Evolutionary conservation across 2,329 filamentous ascomycete genomes (phyloP), one percentile per base, ranked within the genome.

Genomic region (Calonectria leucothoes): DNA sequence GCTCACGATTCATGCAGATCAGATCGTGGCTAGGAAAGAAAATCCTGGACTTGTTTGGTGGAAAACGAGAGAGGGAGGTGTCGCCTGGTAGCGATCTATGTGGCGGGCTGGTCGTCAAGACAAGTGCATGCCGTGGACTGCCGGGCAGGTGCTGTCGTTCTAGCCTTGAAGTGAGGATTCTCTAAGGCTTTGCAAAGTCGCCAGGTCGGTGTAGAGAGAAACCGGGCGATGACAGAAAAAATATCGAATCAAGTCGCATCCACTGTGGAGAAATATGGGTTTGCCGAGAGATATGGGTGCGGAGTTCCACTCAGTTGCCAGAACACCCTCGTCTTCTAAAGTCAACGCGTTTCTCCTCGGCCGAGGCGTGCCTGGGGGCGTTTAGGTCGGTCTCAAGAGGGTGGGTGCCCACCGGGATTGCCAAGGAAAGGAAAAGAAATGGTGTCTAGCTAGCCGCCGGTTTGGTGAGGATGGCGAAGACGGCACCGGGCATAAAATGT

Each of bases 201-300:
- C 55, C 33, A 61, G 55, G 55, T 61, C 55, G 55, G 55, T 61
- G 55, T 39, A 61, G 55, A 61, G 55, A 25, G 33, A 61, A 61
- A 61, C 59, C 59, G 37, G 59, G 48, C 25, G 48, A 55, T 31
- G 55, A 39, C 35, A 63, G 59, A 31, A 35, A 35, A 61, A 25
- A 66, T 52, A 61, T 68, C 42, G 23, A 49, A 7, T 25, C 37
- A 63, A 37, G 66, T 29, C 2, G 59, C 37, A 25, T 64, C 48
- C 59, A 27, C 48, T 35, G 35, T 25, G 48, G 35, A 55, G 59
- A 31, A 35, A 7, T 52, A 39, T 64, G 67, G 31, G 29, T 29
- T 70, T 70, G 33, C 37, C 33, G 49, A 57, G 55, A 64, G 70
- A 57, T 45, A 33, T 64, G 42, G 57, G 37, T 51, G 67, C 59